These are phyloP conservation scores for Plectranthus barbatus DNA, from an alignment of 257 asterid genomes.

Conservation along the genomic window DNA sequence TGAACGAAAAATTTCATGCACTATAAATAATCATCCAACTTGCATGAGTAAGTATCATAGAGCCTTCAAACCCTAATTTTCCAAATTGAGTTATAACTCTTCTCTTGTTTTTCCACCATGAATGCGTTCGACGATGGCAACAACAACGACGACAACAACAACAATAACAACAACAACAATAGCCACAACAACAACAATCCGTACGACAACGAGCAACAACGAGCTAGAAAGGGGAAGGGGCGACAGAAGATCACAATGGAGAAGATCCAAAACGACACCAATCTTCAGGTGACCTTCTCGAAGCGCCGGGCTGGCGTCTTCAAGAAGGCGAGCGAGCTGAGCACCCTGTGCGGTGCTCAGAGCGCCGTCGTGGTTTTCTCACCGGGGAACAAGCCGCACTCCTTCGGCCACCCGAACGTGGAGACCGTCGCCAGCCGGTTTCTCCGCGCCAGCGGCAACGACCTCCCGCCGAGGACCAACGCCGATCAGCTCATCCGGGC, in stretches of 20 bases:
- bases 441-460: background rate
- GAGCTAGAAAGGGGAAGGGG: background rate
- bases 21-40: background rate
- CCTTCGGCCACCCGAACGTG: slow-evolving; percentile 45
- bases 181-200: background rate
- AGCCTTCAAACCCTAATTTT: too few relatives aligned
- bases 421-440: slow-evolving; percentile 20
- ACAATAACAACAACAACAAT: background rate
- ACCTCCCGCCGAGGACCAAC: background rate
- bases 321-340: slow-evolving; percentile 61
- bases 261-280: slow-evolving; percentile 32
- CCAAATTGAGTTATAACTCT: too few relatives aligned
- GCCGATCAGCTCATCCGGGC: background rate
- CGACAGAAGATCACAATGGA: slow-evolving; percentile 18
- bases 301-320: slow-evolving; percentile 50
- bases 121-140: background rate
- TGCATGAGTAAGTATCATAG: too few relatives aligned
- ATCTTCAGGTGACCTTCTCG: slow-evolving; percentile 50
- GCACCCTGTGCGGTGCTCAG: slow-evolving; percentile 44
- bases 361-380: slow-evolving; percentile 41
- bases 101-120: background rate
- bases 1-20: background rate
- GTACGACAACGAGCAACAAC: too few relatives aligned
- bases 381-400: slow-evolving; percentile 32
- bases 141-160: background rate